Conservation (phyloP, 2,329 filamentous ascomycete genomes). For the Apiospora kogelbergensis region DNA sequence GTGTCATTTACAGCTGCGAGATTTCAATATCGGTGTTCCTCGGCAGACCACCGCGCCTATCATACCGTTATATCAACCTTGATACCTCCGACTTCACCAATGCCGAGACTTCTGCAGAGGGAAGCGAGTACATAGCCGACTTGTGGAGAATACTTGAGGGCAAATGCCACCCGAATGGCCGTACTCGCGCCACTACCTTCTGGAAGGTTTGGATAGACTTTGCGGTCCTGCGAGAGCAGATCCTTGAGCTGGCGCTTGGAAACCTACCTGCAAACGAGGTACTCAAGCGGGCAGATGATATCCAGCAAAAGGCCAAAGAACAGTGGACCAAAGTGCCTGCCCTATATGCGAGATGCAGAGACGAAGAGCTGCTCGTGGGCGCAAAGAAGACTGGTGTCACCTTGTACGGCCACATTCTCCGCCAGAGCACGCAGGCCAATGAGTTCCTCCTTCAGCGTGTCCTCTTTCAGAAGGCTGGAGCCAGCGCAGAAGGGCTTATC, state of each 20-base stretch:
- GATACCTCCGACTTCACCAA: conserved; percentile 29
- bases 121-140: conserved; percentile 24
- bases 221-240: conserved; percentile 31
- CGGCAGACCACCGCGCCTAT: conserved; percentile 33
- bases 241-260: conserved; percentile 33
- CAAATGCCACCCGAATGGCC: conserved; percentile 27
- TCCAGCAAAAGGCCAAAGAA: conserved; percentile 21
- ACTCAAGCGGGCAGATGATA: conserved; percentile 23
- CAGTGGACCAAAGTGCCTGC: conserved; percentile 27
- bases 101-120: conserved; percentile 24
- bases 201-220: conserved; percentile 26
- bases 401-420: conserved; percentile 10
- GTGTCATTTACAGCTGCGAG: conserved; percentile 28
- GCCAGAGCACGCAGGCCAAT: conserved; percentile 16
- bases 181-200: conserved; percentile 25
- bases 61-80: conserved; percentile 33
- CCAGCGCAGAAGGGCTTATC: conserved; percentile 31
- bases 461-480: conserved; percentile 33
- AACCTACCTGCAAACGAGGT: conserved; percentile 32
- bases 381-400: neutral
- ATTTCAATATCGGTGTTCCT: conserved; percentile 31
- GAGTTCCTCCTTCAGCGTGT: conserved; percentile 34
- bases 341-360: conserved; percentile 23
- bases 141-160: conserved; percentile 26
- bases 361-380: conserved; percentile 7